Conservation (phyloP, 768 basidiomycete species). For the Boletellus emodensis region DNA sequence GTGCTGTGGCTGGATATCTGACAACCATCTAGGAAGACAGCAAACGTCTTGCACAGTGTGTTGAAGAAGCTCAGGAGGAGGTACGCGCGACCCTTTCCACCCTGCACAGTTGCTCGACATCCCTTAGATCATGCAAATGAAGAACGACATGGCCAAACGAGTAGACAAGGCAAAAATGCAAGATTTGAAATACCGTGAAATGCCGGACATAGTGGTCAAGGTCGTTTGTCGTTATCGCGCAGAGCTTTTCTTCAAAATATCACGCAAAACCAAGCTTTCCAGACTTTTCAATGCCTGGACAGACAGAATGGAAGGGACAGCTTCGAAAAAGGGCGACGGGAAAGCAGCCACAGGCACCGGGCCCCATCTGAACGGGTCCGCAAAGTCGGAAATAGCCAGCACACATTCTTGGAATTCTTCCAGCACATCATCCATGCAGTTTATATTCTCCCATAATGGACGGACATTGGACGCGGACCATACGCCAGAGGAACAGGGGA, state of each 20-base stretch:
- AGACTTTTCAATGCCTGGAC: slow-evolving; percentile 86
- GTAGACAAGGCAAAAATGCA: slow-evolving; percentile 74
- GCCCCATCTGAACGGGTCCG: slow-evolving; percentile 44
- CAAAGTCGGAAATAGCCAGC: slow-evolving; percentile 49
- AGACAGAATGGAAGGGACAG: slow-evolving; percentile 73
- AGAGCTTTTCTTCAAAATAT: slow-evolving; percentile 90
- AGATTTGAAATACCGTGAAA: slow-evolving; percentile 77
- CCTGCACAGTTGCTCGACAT: slow-evolving; percentile 2
- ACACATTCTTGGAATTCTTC: slow-evolving; percentile 39
- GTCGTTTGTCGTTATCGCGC: slow-evolving; percentile 86
- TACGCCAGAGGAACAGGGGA: slow-evolving; percentile 81
- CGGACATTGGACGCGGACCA: slow-evolving; percentile 74
- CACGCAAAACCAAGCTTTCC: slow-evolving; percentile 82
- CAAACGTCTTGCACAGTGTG: slow-evolving; percentile 70
- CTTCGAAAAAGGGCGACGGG: slow-evolving; percentile 43
- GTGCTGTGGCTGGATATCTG: slow-evolving; percentile 15
- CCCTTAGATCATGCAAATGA: slow-evolving; percentile 72
- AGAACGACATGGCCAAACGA: slow-evolving; percentile 75
- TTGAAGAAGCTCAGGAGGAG: slow-evolving; percentile 87
- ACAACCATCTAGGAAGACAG: slow-evolving; percentile 66
- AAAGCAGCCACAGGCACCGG: slow-evolving; percentile 24
- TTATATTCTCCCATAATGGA: slow-evolving; percentile 83
- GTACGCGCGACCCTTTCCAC: slow-evolving; percentile 32
- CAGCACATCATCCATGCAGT: slow-evolving; percentile 56
- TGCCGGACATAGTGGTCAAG: slow-evolving; percentile 88